Percentiles rank a stretch among this genome's conserved stretches.
Conservation (phyloP, 2,329 filamentous ascomycete genomes). For the Paraphoma sp. region DNA sequence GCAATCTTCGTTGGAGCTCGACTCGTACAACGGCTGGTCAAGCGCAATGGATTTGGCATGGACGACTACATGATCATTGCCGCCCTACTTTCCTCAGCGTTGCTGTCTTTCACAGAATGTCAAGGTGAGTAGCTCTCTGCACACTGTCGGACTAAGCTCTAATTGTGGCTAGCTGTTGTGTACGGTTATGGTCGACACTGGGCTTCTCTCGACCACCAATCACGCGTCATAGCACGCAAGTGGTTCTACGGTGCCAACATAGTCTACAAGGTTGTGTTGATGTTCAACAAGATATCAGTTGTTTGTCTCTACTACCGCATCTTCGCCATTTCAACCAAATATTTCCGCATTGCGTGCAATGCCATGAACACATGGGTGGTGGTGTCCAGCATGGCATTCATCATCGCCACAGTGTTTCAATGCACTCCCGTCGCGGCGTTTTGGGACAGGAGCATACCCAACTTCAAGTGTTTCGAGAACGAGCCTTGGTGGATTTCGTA, state of each 20-base stretch:
- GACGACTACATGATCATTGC: slow-evolving; percentile 34
- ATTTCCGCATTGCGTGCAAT: slow-evolving; percentile 34
- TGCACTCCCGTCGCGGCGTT: slow-evolving; percentile 39
- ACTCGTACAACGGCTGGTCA: slow-evolving; percentile 21
- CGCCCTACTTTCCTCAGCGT: slow-evolving; percentile 21
- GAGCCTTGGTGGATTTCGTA: slow-evolving; percentile 36
- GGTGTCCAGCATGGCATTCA: slow-evolving; percentile 37
- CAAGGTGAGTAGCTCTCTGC: slow-evolving; percentile 19
- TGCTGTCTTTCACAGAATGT: slow-evolving; percentile 30
- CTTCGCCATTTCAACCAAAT: slow-evolving; percentile 33
- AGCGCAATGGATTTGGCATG: slow-evolving; percentile 22
- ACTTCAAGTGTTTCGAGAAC: slow-evolving; percentile 39
- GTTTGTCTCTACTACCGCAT: slow-evolving; percentile 44
- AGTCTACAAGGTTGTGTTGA: slow-evolving; percentile 48
- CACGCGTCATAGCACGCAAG: slow-evolving; percentile 24
- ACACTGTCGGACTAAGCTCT: background rate
- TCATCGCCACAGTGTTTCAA: slow-evolving; percentile 41
- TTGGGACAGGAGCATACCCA: slow-evolving; percentile 37
- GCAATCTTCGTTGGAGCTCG: slow-evolving; percentile 24
- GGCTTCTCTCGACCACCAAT: slow-evolving; percentile 14
- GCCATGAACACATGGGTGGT: slow-evolving; percentile 38
- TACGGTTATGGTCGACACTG: slow-evolving; percentile 29
- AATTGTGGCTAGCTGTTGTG: slow-evolving; percentile 22
- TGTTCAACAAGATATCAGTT: slow-evolving; percentile 44
- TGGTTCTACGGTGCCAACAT: slow-evolving; percentile 43